Evolutionary conservation across 1,284 basidiomycete genomes (phyloP).

Genomic region (Sporisorium sorghi): DNA sequence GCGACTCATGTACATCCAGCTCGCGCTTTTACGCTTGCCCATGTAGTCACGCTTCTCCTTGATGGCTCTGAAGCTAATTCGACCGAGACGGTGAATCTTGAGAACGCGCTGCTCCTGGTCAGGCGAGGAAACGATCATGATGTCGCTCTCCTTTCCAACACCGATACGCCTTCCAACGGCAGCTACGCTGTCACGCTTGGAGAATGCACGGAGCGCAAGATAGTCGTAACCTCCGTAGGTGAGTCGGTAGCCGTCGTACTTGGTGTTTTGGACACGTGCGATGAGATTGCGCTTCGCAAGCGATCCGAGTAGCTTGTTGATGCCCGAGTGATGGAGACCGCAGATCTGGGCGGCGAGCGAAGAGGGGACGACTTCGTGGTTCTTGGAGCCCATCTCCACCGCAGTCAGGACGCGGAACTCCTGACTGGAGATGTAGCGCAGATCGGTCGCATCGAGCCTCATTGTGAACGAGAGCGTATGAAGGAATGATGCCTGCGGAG

Average conservation of each 20-base stretch:
- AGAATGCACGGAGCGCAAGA: constrained; percentile 90
- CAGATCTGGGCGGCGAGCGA: constrained; percentile 90
- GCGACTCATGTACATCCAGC: constrained; percentile 99
- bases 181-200: constrained; percentile 73
- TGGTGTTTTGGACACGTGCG: constrained; percentile 87
- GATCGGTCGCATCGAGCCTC: constrained; percentile 94
- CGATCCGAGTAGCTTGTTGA: constrained; percentile 90
- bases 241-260: constrained; percentile 95
- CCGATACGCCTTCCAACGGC: constrained; percentile 94
- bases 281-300: constrained; percentile 92
- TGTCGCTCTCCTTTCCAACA: constrained; percentile 97
- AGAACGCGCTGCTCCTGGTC: constrained; percentile 87
- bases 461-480: constrained; percentile 69
- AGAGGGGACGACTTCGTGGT: constrained; percentile 94
- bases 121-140: constrained; percentile 88
- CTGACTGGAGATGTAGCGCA: constrained; percentile 90
- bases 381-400: constrained; percentile 97
- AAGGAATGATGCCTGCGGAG: background rate
- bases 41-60: constrained; percentile 97
- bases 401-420: constrained; percentile 95
- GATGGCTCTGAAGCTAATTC: constrained; percentile 95
- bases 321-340: constrained; percentile 86
- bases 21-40: constrained; percentile 92
- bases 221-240: constrained; percentile 99
- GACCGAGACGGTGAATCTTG: constrained; percentile 91